Evolutionary conservation across 2,329 filamentous ascomycete species (phyloP).

Genomic region (Teratosphaeria pseudoeucalypti): DNA sequence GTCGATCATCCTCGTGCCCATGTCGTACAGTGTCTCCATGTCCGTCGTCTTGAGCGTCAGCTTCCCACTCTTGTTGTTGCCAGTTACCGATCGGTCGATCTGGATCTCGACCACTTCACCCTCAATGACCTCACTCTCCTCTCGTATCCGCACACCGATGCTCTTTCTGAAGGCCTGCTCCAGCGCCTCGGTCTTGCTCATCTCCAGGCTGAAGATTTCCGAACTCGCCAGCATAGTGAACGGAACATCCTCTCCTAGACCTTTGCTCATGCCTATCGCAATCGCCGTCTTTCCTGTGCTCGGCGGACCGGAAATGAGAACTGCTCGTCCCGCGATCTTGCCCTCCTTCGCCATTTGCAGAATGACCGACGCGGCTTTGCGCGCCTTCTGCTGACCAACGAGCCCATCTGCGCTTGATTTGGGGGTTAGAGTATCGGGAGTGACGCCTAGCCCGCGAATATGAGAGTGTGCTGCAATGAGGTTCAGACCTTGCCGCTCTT

Average conservation of each 20-base stretch:
- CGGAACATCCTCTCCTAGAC: constrained; percentile 82
- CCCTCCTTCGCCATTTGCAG: constrained; percentile 98
- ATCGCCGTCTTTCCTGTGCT: constrained; percentile 98
- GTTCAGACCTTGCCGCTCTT: constrained; percentile 91
- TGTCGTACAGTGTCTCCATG: constrained; percentile 99
- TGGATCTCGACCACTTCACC: constrained; percentile 98
- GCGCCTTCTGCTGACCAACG: constrained; percentile 90
- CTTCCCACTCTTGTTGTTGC: constrained; percentile 94
- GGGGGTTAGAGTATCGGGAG: constrained; percentile 81
- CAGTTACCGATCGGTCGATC: constrained; percentile 92
- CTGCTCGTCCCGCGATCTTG: constrained; percentile 91
- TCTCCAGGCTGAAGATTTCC: constrained; percentile 96
- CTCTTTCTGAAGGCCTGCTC: constrained; percentile 99
- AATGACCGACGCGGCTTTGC: constrained; percentile 92
- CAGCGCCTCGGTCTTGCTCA: constrained; percentile 97
- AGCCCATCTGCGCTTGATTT: constrained; percentile 79
- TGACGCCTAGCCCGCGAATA: constrained; percentile 89
- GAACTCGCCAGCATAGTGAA: constrained; percentile 94
- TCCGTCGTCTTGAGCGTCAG: constrained; percentile 99
- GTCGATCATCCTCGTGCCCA: constrained; percentile 99
- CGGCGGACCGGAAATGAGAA: constrained; percentile 88
- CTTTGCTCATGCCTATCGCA: constrained; percentile 97
- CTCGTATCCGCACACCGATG: constrained; percentile 95
- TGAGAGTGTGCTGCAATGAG: constrained; percentile 98
- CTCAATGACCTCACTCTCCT: constrained; percentile 98